These are phyloP conservation scores for Blastobotrys peoriensis DNA, from an alignment of 805 yeast genomes.

Conservation along the genomic window DNA sequence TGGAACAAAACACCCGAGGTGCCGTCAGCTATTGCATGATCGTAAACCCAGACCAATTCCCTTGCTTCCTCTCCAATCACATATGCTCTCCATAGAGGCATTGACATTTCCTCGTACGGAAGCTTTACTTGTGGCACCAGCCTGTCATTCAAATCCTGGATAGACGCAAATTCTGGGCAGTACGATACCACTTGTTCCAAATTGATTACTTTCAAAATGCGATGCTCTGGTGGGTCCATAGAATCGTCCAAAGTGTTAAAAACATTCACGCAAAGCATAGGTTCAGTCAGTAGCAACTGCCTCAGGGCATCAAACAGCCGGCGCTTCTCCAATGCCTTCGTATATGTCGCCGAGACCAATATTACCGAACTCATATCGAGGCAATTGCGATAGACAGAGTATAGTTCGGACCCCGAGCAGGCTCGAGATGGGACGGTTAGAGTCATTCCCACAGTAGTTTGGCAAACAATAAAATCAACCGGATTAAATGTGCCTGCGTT, in stretches of 20 bases:
- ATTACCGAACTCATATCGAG: slow-evolving; percentile 4
- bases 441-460: too few species aligned
- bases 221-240: slow-evolving; percentile 7
- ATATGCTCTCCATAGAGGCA: slow-evolving; percentile 11
- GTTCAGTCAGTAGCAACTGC: slow-evolving; percentile 8
- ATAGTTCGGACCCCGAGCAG: slow-evolving; percentile 1
- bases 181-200: slow-evolving; percentile 9
- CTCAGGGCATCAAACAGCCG: slow-evolving; percentile 7
- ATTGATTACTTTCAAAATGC: slow-evolving; percentile 2
- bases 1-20: slow-evolving; percentile 5
- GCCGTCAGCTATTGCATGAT: slow-evolving; percentile 7
- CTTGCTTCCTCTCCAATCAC: slow-evolving; percentile 3
- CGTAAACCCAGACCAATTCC: slow-evolving; percentile 7
- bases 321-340: slow-evolving; percentile 1
- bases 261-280: slow-evolving; percentile 9
- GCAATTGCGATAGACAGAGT: slow-evolving; percentile 3
- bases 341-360: slow-evolving; percentile 9
- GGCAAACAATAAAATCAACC: too few species aligned
- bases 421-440: too few species aligned
- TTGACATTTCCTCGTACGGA: slow-evolving; percentile 4
- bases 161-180: slow-evolving; percentile 1
- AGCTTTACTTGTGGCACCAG: slow-evolving; percentile 1
- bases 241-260: slow-evolving; percentile 3
- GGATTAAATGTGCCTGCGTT: too few species aligned
- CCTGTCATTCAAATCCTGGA: slow-evolving; percentile 2